Base-by-base conservation (phyloP, 208 protist genomes). In the Novymonas esmeraldas region DNA sequence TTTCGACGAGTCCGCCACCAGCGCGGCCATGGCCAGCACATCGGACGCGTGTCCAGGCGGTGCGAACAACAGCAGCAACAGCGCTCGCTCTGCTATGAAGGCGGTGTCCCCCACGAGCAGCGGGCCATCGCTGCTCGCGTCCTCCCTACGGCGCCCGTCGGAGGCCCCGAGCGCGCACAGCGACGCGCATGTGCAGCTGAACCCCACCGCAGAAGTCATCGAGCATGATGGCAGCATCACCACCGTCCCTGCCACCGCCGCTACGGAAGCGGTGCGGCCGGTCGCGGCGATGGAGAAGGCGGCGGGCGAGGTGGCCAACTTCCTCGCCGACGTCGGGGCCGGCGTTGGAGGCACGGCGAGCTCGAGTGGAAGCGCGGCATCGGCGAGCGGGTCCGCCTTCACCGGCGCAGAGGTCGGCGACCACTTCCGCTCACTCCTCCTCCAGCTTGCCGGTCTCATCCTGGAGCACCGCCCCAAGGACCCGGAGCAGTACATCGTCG, bases 401-500 rank as follows among this genome's bases (percentile, higher is more conserved):
- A 44, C 34, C n/a, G 22, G n/a, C 29, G 34, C 6, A 13, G 56
- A 61, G 36, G 38, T 54, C 13, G 51, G 62, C 57, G 64, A 64
- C 1, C 71, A 54, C 58, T 72, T 81, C 26, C 75, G 74, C 11
- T 44, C 57, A 18, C 69, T 89, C 28, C 64, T 89, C 45, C 67
- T 82, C 36, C 54, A 83, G 48, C 68, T 89, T 0, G 76, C 84
- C 22, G 38, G 39, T 14, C 65, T 73, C 22, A 34, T 84, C 13
- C 73, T 90, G 22, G 60, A 59, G 22, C 70, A 64, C 48, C 64
- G 68, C 10, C 73, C 81, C 18, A 79, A 80, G 41, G 84, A 90
- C 60, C 77, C 81, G 28, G 81, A 87, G 48, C 76, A 82, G 74
- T 82, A 60, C 50, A 68, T 90, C 6, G 62, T 90, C 13, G 84